These are phyloP conservation scores for Toxicodendron radicans DNA, from an alignment of 345 rosid genomes.

Conservation along the genomic window DNA sequence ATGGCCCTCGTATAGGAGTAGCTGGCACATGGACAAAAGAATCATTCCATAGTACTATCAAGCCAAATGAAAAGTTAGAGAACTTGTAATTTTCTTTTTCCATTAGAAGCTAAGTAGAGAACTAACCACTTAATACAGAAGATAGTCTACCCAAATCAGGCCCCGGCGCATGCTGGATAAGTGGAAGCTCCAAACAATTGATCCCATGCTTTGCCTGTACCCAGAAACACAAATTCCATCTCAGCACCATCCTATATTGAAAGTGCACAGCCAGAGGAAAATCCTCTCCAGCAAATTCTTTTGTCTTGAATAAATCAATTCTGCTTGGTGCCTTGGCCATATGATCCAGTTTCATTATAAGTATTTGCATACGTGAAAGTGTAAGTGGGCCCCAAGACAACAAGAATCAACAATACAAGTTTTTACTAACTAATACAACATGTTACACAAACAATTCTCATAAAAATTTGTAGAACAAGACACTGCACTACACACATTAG, in stretches of 20 bases:
- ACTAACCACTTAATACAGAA: conserved; percentile 61
- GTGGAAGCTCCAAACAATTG: conserved; percentile 78
- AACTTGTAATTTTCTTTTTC: neutral
- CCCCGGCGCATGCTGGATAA: conserved; percentile 73
- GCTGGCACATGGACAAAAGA: neutral
- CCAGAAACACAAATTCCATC: neutral
- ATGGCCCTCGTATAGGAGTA: neutral
- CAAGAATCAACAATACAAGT: neutral
- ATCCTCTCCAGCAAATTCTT: neutral
- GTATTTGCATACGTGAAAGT: neutral
- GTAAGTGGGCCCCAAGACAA: conserved; percentile 11
- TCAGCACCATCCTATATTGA: neutral
- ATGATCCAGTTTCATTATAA: neutral
- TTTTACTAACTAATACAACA: conserved; percentile 5
- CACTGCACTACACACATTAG: conserved; percentile 8
- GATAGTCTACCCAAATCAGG: conserved; percentile 76
- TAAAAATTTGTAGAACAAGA: conserved; percentile 11
- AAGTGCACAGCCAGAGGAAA: neutral
- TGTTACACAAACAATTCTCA: neutral
- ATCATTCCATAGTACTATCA: neutral
- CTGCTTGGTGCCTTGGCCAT: neutral
- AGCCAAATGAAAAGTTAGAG: neutral
- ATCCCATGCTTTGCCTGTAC: conserved; percentile 65
- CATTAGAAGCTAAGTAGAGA: conserved; percentile 19
- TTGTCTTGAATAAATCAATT: neutral